A percentile compares a stretch with the other conserved stretches of the same genome.
Evolutionary conservation across 306 rosid species (phyloP).

Genomic region (Quercus variabilis): DNA sequence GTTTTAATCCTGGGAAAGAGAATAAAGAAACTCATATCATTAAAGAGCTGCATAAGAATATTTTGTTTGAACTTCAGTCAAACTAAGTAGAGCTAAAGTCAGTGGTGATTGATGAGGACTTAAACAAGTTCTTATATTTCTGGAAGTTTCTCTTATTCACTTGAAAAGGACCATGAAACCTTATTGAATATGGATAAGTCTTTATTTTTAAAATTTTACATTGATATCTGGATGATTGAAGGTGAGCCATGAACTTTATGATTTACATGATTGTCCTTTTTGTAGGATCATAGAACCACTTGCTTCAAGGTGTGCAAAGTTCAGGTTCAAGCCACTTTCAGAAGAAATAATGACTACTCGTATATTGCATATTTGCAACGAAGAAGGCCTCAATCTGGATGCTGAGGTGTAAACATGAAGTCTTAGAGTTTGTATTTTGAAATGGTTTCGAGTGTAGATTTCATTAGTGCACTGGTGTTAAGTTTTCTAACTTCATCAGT

Average conservation of each 20-base stretch:
- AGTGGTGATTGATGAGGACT: no score
- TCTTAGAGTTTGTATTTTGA: not conserved
- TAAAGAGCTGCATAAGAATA: not conserved
- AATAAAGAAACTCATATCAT: not conserved
- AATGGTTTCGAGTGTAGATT: slow-evolving; percentile 4
- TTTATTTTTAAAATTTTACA: not conserved
- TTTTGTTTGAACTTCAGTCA: not conserved
- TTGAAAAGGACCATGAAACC: slow-evolving; percentile 1
- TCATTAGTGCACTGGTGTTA: slow-evolving; percentile 5
- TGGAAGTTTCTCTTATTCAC: not conserved
- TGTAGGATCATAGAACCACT: slow-evolving; percentile 96
- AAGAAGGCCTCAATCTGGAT: slow-evolving; percentile 84
- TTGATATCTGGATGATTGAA: not conserved
- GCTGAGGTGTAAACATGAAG: slow-evolving; percentile 48
- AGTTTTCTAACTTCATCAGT: slow-evolving; percentile 7
- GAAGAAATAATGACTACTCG: slow-evolving; percentile 80
- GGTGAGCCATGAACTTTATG: slow-evolving; percentile 9
- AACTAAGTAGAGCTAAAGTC: not conserved
- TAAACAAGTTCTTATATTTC: not conserved
- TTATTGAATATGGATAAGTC: not conserved
- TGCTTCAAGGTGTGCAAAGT: slow-evolving; percentile 95
- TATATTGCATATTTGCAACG: slow-evolving; percentile 63
- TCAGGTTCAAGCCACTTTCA: slow-evolving; percentile 96
- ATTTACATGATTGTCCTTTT: slow-evolving; percentile 7
- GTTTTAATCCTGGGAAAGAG: not conserved